Evolutionary conservation across 768 basidiomycete species (phyloP), one percentile per base, ranked within the genome.

Genomic region (Macrolepiota albuminosa): DNA sequence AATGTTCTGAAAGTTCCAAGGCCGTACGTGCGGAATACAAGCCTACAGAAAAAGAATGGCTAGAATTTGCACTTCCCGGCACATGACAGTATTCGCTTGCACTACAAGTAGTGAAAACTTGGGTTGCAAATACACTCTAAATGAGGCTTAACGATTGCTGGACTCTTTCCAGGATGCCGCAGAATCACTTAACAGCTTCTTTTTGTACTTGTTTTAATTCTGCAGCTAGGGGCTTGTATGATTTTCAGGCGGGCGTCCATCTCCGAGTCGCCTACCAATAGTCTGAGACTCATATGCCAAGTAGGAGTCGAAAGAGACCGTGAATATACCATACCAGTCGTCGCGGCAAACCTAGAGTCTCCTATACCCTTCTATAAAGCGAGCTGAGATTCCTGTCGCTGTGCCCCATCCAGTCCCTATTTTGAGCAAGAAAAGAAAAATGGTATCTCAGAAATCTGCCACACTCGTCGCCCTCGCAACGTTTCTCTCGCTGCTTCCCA

Each of bases 141-240:
- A 29, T 48, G 54, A 21, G 3, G 36, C 6, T 53, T 54, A 53
- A 59, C 56, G 8, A 9, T 29, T 29, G 2, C 46, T 53, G 45
- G 47, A 31, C 47, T 45, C 55, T 48, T 45, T 48, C 72, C 50
- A 69, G 70, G 24, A 78, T 94, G 59, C 77, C 95, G 59, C 65
- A 83, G 70, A 82, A 84, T 58, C 92, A 92, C 47, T 81, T 29
- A 29, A 1, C 29, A 29, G 29, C 29, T 29, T 29, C 29, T 29
- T 29, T 29, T 2, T 49, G 9, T 18, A 14, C 7, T n/a, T 40
- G 6, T 16, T 40, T 14, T 16, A 6, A 7, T 21, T 33, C 16
- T 21, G 13, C 6, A 34, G 6, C 34, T 13, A 13, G n/a, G 29
- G 8, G 48, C 14, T 9, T n/a, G 3, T 33, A 16, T 34, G 14